These are phyloP conservation scores for Rehmannia glutinosa DNA, from an alignment of 257 asterid genomes.

Conservation along the genomic window DNA sequence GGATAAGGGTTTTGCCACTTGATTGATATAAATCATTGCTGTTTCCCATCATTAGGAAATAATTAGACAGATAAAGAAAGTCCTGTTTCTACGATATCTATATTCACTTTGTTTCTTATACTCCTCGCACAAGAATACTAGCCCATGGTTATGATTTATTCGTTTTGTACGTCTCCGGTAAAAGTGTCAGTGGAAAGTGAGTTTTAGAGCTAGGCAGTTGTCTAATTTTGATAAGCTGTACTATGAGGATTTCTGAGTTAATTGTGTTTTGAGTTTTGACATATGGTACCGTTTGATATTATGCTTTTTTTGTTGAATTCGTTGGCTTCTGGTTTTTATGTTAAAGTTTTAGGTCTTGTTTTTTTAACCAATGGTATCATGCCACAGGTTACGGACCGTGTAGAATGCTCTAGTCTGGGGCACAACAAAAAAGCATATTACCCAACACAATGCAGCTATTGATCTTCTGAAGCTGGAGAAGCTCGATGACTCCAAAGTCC, in stretches of 20 bases:
- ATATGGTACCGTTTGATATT: too few relatives aligned
- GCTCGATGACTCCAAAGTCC: neutral
- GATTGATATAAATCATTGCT: neutral
- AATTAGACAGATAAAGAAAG: neutral
- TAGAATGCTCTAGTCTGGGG: neutral
- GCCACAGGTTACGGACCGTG: neutral
- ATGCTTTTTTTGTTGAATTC: neutral
- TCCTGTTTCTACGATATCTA: neutral
- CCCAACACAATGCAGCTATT: neutral
- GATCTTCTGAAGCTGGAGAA: neutral
- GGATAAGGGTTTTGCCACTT: too few relatives aligned
- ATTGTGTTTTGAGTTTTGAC: neutral
- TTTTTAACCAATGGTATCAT: neutral
- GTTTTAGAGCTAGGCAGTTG: neutral
- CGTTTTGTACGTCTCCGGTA: too few relatives aligned
- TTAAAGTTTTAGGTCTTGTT: neutral
- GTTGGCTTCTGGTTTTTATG: neutral
- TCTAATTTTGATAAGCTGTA: neutral
- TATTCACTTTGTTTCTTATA: neutral
- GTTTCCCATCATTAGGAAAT: neutral
- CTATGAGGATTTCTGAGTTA: neutral
- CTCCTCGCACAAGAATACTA: neutral
- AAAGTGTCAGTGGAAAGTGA: neutral
- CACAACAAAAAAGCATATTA: neutral
- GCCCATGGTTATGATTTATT: neutral